Evolutionary conservation across 23 red algal genomes (phyloP), one percentile per base, ranked within the genome.

Genomic region (Gracilaria gracilis): DNA sequence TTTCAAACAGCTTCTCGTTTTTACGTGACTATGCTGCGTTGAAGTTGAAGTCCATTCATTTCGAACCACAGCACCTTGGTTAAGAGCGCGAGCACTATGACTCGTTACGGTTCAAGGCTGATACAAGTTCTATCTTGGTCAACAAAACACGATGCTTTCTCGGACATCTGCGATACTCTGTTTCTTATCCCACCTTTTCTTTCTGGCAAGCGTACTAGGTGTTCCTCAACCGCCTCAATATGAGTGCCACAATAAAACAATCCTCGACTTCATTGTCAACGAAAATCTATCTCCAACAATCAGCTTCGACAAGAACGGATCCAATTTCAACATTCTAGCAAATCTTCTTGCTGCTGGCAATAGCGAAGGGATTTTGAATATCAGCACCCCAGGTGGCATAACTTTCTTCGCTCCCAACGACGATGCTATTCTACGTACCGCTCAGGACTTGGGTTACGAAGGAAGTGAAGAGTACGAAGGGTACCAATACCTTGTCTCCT

Each of bases 391-490:
- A 53, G 53, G 39, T 80, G 72, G 55, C 9, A 76, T 75, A 34
- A 89, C 86, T n/a, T 55, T 89, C 46, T 89, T 89, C 47, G 86
- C 86, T 21, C 86, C 86, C 33, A 89, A 61, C 27, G 72, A 89
- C 53, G 86, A 64, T 3, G 69, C 86, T 15, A 76, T 89, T 49
- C 23, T 78, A 28, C 69, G 42, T n/a, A 89, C 86, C 9, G 53
- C 72, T 19, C 71, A 61, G 47, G 86, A 89, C 47, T 67, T 89
- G 16, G 69, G 69, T 46, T 50, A 51, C 11, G 39, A 57, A 54
- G 83, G 59, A 13, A 24, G 24, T 51, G 37, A 47, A 17, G 66
- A 86, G 20, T 31, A 54, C 17, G 25, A 70, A 34, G 21, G 16
- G 1, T 86, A 55, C 65, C 20, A 71, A 53, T 27, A 46, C 47